Evolutionary conservation across 495 filamentous ascomycete genomes (phyloP), one percentile per base, ranked within the genome.

Genomic region (Penicillium maclennaniae): DNA sequence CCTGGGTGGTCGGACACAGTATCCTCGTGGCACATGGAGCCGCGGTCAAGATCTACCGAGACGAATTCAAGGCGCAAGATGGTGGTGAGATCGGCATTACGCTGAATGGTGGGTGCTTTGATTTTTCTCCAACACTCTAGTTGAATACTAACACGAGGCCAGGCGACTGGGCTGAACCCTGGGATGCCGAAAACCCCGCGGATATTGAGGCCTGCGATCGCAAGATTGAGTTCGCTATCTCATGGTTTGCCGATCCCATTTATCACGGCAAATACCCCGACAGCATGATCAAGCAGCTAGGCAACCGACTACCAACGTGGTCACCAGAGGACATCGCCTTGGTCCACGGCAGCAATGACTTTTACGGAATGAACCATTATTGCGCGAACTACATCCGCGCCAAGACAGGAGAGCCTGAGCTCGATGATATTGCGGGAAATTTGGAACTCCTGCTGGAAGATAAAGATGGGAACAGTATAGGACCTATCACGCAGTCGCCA

Each of bases 301-400:
- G 87, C 36, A 71, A 83, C 61, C 79, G 86, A 6, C 75, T 91
- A 45, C 87, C 86, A 14, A 72, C 74, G 16, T 88, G 83, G 68
- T 84, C 83, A 0, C 54, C 74, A 20, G 83, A 88, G 56, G 87
- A 89, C 57, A 62, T 78, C 7, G 82, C 80, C 4, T 76, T 89
- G 7, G 82, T 90, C 40, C 77, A 86, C 46, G 87, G 86, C 38
- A 87, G 83, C 66, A 89, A 89, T 64, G 86, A 90, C 70, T 90
- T 90, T 67, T 89, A 89, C 69, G 86, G 87, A 56, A 88, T 89
- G 86, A 89, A 90, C 76, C 86, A 89, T 74, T 89, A 91, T 76
- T 89, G 87, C 49, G 84, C 86, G 60, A 87, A 89, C 78, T 91
- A 86, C 73, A 84, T 91, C 72, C 84, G 83, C 65, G 84, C 88